phyloP scores from a whole-genome alignment of 176 grass and related monocot genomes.

The Typha latifolia region DNA sequence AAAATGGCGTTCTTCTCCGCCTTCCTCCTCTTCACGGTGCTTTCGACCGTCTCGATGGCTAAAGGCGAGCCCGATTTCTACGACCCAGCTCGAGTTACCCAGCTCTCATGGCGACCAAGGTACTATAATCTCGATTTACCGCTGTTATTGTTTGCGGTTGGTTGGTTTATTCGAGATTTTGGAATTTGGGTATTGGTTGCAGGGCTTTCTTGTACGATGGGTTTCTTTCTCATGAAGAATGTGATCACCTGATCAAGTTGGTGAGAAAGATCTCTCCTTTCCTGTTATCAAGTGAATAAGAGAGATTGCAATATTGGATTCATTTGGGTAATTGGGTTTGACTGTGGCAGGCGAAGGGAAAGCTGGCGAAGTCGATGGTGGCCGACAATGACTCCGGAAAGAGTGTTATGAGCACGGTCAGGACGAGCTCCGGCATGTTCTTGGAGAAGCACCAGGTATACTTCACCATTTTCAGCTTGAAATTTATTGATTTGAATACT shows the following conservation, averaged over 20 bases:
- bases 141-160: background rate
- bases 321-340: background rate
- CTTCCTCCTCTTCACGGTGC: conserved; percentile 8
- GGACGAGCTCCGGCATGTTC: conserved; percentile 76
- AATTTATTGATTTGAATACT: background rate
- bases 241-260: conserved; percentile 54
- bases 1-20: conserved; percentile 21
- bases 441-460: conserved; percentile 47
- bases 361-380: conserved; percentile 56
- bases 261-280: conserved; percentile 16
- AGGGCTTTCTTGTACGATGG: conserved; percentile 59
- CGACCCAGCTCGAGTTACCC: conserved; percentile 41
- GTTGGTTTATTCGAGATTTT: conserved; percentile 1
- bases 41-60: background rate
- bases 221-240: conserved; percentile 51
- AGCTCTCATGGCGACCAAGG: conserved; percentile 54
- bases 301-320: background rate
- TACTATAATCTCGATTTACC: conserved; percentile 6
- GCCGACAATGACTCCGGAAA: conserved; percentile 50
- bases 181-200: background rate
- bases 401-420: conserved; percentile 43
- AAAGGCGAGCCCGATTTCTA: conserved; percentile 22
- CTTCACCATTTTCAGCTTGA: background rate
- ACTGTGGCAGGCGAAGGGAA: conserved; percentile 37
- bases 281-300: background rate